phyloP scores from a whole-genome alignment of 2,329 filamentous ascomycete genomes.

The Ploettnerulaceae sp. region DNA sequence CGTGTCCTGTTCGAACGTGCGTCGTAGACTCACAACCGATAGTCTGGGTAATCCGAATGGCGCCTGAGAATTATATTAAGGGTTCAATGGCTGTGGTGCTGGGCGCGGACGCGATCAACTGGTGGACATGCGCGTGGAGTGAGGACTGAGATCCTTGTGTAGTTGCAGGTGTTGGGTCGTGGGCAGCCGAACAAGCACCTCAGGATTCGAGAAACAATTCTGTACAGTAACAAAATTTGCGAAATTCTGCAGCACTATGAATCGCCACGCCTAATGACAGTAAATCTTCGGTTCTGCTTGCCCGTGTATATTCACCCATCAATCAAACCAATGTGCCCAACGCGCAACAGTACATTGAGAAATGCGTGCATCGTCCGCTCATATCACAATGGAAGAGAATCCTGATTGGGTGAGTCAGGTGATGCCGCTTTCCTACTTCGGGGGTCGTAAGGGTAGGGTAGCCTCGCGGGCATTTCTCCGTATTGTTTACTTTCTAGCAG shows the following conservation, averaged over 20 bases:
- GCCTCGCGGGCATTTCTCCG: too few species aligned
- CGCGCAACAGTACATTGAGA: too few species aligned
- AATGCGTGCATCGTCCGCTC: too few species aligned
- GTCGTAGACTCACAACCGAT: conserved; percentile 8
- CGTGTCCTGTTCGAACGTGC: conserved; percentile 12
- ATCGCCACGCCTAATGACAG: background rate
- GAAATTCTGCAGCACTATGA: background rate
- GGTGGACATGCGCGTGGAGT: conserved; percentile 16
- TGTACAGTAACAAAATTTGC: too few species aligned
- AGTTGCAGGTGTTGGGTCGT: conserved; percentile 3
- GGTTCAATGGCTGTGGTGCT: conserved; percentile 20
- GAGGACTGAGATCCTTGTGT: conserved; percentile 17
- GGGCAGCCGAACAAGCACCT: conserved; percentile 6
- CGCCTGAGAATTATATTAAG: conserved; percentile 1
- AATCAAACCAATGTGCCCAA: too few species aligned
- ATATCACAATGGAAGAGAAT: too few species aligned
- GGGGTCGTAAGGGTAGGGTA: too few species aligned
- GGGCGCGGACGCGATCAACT: conserved; percentile 12
- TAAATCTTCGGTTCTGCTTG: too few species aligned
- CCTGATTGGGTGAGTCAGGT: too few species aligned
- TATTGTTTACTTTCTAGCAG: background rate
- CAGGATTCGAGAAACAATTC: background rate
- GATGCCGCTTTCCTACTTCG: too few species aligned
- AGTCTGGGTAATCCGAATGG: conserved; percentile 11
- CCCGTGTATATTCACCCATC: too few species aligned